Percentiles rank a stretch among this genome's conserved stretches.
Evolutionary conservation across 768 basidiomycete genomes (phyloP).

Genomic region (Boletus vermiculosoides): DNA sequence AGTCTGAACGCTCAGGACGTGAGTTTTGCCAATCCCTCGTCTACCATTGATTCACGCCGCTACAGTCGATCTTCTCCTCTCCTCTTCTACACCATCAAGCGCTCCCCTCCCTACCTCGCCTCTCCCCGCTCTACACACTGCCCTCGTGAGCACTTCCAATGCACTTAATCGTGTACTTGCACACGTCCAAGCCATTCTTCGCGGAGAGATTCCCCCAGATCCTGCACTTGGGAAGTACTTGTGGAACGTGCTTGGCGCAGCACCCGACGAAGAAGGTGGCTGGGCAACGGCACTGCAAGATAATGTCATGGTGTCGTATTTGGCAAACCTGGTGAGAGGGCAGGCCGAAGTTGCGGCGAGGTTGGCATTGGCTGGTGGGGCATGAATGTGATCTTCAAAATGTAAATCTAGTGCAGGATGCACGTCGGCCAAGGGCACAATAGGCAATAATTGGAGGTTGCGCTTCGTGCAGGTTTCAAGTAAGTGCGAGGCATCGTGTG

Average conservation of each 20-base stretch:
- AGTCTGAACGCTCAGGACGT: slow-evolving; percentile 85
- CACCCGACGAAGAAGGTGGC: slow-evolving; percentile 67
- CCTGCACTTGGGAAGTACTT: slow-evolving; percentile 86
- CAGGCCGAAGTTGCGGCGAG: slow-evolving; percentile 92
- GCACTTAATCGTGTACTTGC: slow-evolving; percentile 85
- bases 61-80: slow-evolving; percentile 78
- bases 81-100: slow-evolving; percentile 41
- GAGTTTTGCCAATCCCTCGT: slow-evolving; percentile 33
- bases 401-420: background rate
- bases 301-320: slow-evolving; percentile 91
- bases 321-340: slow-evolving; percentile 88
- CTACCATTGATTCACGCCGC: slow-evolving; percentile 4
- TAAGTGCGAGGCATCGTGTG: background rate
- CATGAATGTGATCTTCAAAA: slow-evolving; percentile 16
- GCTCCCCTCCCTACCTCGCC: slow-evolving; percentile 50
- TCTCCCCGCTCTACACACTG: slow-evolving; percentile 46
- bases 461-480: background rate
- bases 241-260: slow-evolving; percentile 80
- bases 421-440: background rate
- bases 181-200: slow-evolving; percentile 79
- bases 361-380: slow-evolving; percentile 64
- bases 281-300: slow-evolving; percentile 86
- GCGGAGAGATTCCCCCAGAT: slow-evolving; percentile 78
- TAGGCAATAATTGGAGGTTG: background rate
- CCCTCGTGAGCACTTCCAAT: slow-evolving; percentile 63